phyloP scores from a whole-genome alignment of 164 flowering plant species.

The Brasenia schreberi region DNA sequence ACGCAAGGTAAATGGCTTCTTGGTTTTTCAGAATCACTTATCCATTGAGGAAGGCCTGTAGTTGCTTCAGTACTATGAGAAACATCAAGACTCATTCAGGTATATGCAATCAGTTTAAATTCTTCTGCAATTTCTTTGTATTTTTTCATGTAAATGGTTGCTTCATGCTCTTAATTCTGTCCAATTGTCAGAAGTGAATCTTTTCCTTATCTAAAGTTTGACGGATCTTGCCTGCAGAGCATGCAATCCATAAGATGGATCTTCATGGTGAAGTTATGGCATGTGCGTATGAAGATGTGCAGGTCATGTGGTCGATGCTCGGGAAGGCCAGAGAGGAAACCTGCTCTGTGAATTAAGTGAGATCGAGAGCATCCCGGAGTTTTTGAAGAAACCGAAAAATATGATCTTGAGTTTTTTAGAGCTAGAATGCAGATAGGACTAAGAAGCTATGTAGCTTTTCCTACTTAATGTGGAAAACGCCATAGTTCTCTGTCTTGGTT shows the following conservation, averaged over 20 bases:
- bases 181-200: no score
- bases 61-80: conserved; percentile 18
- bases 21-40: conserved; percentile 63
- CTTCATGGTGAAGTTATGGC: conserved; percentile 86
- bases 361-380: conserved; percentile 20
- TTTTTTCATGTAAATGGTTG: background rate
- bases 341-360: background rate
- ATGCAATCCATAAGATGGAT: conserved; percentile 25
- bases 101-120: background rate
- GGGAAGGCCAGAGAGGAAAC: conserved; percentile 14
- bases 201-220: no score
- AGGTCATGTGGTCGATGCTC: conserved; percentile 81
- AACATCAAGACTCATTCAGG: conserved; percentile 20
- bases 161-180: no score
- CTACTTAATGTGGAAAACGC: no score
- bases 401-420: no score
- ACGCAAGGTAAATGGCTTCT: conserved; percentile 14
- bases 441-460: no score
- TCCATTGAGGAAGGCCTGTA: conserved; percentile 65
- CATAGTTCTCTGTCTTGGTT: conserved; percentile 6
- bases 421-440: no score
- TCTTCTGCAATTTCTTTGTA: background rate
- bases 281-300: conserved; percentile 71
- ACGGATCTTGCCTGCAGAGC: conserved; percentile 17
- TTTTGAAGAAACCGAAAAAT: conserved; percentile 8